A percentile compares a stretch with the other conserved stretches of the same genome.
Evolutionary conservation across 345 rosid species (phyloP).

Genomic region (Citrus hindsii): DNA sequence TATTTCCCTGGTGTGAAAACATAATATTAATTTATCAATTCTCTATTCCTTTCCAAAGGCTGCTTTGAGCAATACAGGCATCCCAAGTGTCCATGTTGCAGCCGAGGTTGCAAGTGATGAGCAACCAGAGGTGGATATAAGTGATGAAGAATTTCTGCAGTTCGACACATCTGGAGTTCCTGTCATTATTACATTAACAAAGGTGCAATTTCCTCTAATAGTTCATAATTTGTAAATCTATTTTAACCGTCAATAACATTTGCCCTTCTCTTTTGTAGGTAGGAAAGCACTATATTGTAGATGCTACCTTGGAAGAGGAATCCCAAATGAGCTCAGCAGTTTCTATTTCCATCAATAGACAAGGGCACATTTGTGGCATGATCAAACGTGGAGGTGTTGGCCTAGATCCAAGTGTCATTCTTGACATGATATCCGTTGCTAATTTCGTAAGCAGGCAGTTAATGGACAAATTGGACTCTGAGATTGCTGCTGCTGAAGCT

Average conservation of each 20-base stretch:
- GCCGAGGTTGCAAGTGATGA: conserved; percentile 55
- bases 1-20: neutral
- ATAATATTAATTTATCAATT: neutral
- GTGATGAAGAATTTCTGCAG: conserved; percentile 90
- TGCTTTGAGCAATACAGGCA: conserved; percentile 86
- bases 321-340: conserved; percentile 94
- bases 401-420: conserved; percentile 75
- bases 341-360: conserved; percentile 65
- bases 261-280: conserved; percentile 37
- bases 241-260: neutral
- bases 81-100: conserved; percentile 72
- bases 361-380: conserved; percentile 76
- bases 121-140: conserved; percentile 87
- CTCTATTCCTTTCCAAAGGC: conserved; percentile 44
- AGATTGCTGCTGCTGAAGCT: conserved; percentile 79
- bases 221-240: neutral
- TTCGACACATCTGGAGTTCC: conserved; percentile 77
- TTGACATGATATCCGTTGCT: conserved; percentile 86
- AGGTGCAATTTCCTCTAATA: conserved; percentile 34
- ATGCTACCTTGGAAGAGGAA: conserved; percentile 92
- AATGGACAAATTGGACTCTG: conserved; percentile 61
- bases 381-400: conserved; percentile 81
- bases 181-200: conserved; percentile 71
- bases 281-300: conserved; percentile 70
- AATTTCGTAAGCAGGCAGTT: conserved; percentile 60